Evolutionary conservation across 805 yeast species (phyloP).

Genomic region (Kregervanrija pseudodelftensis): DNA sequence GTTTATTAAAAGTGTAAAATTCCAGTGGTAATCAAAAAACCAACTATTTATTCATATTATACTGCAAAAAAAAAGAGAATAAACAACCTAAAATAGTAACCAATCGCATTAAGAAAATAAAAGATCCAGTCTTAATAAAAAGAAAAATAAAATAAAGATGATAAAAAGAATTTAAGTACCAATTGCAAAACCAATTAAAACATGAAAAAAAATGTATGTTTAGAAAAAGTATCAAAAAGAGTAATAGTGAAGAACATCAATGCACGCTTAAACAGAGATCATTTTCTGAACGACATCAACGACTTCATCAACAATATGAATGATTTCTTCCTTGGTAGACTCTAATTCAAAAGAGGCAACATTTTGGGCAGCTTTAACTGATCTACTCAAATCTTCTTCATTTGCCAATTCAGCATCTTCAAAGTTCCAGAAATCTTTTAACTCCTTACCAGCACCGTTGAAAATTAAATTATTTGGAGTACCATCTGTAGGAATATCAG

Average conservation of each 20-base stretch:
- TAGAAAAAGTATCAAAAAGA: neutral
- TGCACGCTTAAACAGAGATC: constrained; percentile 2
- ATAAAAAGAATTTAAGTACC: too few relatives aligned
- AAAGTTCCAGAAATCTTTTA: constrained; percentile 54
- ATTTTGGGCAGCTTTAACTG: constrained; percentile 16
- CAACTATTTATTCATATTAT: too few relatives aligned
- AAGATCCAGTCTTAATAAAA: too few relatives aligned
- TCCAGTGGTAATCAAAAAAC: too few relatives aligned
- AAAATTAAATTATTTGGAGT: constrained; percentile 73
- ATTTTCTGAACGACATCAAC: constrained; percentile 11
- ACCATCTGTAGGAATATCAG: constrained; percentile 55
- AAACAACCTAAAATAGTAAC: too few relatives aligned
- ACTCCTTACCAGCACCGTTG: constrained; percentile 76
- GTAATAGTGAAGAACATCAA: neutral
- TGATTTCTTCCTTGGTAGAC: constrained; percentile 16
- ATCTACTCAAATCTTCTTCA: constrained; percentile 15
- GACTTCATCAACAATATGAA: constrained; percentile 16
- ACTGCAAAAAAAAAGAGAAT: too few relatives aligned
- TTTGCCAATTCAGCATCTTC: constrained; percentile 6
- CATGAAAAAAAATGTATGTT: too few relatives aligned
- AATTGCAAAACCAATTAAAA: too few relatives aligned
- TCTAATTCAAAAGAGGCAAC: constrained; percentile 16
- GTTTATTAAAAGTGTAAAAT: too few relatives aligned
- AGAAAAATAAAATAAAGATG: too few relatives aligned
- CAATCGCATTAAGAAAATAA: too few relatives aligned